These are phyloP conservation scores for Chlorokybus atmophyticus DNA, from an alignment of 139 green algal species.

Conservation along the genomic window DNA sequence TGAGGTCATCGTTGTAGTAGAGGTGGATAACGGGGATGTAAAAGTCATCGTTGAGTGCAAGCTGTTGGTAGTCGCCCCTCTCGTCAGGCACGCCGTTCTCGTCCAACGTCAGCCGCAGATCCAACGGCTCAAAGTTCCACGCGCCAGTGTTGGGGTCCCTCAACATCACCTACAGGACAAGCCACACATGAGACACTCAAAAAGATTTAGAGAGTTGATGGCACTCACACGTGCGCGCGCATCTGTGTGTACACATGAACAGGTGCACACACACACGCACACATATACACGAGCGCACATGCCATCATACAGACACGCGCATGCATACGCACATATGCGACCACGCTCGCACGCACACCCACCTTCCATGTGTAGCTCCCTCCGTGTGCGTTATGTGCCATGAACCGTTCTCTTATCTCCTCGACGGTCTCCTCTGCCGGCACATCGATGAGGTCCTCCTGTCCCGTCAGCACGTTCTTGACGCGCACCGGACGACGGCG, in stretches of 20 bases:
- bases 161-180: no score
- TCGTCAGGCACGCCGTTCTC: conserved; percentile 55
- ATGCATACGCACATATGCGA: no score
- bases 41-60: conserved; percentile 36
- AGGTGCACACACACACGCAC: not conserved
- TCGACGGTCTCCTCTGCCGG: conserved; percentile 54
- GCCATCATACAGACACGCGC: no score
- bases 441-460: conserved; percentile 55
- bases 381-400: conserved; percentile 56
- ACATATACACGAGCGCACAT: conserved; percentile 25
- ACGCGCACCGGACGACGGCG: conserved; percentile 47
- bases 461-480: conserved; percentile 66
- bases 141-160: not conserved
- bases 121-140: conserved; percentile 32
- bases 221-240: not conserved
- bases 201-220: not conserved
- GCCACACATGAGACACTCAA: not conserved
- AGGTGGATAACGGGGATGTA: conserved; percentile 56
- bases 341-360: no score
- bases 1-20: conserved; percentile 67
- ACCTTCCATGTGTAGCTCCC: conserved; percentile 63
- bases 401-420: conserved; percentile 57
- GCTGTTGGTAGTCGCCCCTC: conserved; percentile 37
- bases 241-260: no score
- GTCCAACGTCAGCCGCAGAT: conserved; percentile 50